A percentile compares a stretch with the other conserved stretches of the same genome.
These are phyloP conservation scores for Vicia faba DNA, from an alignment of 306 rosid species.

Conservation along the genomic window DNA sequence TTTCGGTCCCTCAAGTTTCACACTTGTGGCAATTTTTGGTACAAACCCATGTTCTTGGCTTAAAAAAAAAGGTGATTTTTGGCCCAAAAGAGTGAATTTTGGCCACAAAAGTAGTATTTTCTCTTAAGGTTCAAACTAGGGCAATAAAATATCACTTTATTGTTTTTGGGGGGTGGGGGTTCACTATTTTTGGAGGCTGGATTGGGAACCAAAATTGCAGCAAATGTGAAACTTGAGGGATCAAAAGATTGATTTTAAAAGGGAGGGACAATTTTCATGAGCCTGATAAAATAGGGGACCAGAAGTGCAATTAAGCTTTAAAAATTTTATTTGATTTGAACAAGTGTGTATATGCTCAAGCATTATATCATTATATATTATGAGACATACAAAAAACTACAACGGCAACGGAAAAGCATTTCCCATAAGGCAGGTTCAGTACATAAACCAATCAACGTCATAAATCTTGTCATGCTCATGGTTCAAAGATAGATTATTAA, in stretches of 20 bases:
- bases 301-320: neutral
- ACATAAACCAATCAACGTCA: neutral
- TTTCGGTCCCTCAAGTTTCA: neutral
- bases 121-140: no score
- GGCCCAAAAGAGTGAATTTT: no score
- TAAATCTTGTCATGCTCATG: neutral
- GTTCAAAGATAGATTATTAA: neutral
- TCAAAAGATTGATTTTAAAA: no score
- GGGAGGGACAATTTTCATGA: no score
- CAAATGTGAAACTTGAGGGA: no score
- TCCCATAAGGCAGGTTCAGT: neutral
- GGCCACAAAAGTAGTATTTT: no score
- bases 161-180: no score
- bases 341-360: slow-evolving; percentile 1
- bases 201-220: no score
- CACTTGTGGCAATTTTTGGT: neutral
- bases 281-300: neutral
- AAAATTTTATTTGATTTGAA: slow-evolving; percentile 15
- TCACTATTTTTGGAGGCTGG: no score
- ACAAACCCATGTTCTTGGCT: no score
- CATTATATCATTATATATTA: slow-evolving; percentile 17
- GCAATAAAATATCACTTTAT: no score
- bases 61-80: no score
- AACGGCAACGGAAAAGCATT: neutral
- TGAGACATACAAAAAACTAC: neutral